These are phyloP conservation scores for Cordyceps cateniannulata DNA, from an alignment of 2,329 filamentous ascomycete species.

Conservation along the genomic window DNA sequence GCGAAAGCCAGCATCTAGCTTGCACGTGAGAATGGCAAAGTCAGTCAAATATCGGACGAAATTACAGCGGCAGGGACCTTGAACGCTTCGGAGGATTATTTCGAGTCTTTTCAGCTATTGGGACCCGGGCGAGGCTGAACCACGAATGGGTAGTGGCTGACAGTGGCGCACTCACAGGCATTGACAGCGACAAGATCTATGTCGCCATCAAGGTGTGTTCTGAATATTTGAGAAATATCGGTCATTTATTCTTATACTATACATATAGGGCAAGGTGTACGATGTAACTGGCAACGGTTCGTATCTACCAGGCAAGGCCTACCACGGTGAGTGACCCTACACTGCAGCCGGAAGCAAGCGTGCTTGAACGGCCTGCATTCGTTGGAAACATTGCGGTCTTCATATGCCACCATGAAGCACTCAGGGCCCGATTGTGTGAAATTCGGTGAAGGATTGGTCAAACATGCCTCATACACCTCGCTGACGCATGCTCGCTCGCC, in stretches of 20 bases:
- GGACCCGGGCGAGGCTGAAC: background rate
- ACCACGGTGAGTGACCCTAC: conserved; percentile 57
- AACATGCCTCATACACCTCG: conserved; percentile 15
- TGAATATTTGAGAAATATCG: background rate
- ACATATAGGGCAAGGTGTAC: conserved; percentile 74
- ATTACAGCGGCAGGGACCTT: background rate
- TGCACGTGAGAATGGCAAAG: background rate
- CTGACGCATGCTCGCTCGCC: background rate
- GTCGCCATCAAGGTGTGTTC: conserved; percentile 60
- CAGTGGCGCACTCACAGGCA: conserved; percentile 39
- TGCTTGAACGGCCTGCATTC: background rate
- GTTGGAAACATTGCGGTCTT: background rate
- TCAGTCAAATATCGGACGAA: background rate
- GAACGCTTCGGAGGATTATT: too few species aligned
- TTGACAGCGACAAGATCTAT: conserved; percentile 57
- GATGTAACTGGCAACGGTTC: conserved; percentile 77
- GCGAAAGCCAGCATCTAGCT: background rate
- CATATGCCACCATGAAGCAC: too few species aligned
- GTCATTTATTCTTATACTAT: conserved; percentile 7
- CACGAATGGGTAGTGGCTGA: conserved; percentile 16
- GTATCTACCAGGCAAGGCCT: conserved; percentile 48
- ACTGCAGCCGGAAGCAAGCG: background rate
- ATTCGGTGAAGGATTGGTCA: background rate
- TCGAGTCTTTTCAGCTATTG: background rate
- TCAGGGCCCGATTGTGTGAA: background rate